Evolutionary conservation across 495 filamentous ascomycete species (phyloP).

Genomic region (Neurospora intermedia): DNA sequence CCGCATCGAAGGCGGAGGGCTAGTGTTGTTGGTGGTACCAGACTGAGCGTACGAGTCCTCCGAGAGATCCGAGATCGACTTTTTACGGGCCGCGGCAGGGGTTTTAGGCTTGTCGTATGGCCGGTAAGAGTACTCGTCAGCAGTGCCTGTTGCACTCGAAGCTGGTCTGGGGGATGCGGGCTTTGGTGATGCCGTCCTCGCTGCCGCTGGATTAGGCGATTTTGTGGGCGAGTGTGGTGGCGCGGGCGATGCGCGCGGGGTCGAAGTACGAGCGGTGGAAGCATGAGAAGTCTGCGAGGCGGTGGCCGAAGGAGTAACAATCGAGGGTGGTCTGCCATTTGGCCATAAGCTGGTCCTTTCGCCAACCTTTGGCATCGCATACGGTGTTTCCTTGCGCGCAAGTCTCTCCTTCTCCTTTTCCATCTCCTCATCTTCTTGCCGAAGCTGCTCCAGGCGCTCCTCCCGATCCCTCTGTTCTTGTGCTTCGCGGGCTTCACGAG

Average conservation of each 20-base stretch:
- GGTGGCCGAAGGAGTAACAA: conserved; percentile 19
- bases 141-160: conserved; percentile 46
- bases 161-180: conserved; percentile 15
- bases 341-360: conserved; percentile 49
- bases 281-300: conserved; percentile 1
- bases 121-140: conserved; percentile 64
- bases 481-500: conserved; percentile 19
- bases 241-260: conserved; percentile 3
- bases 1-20: conserved; percentile 68
- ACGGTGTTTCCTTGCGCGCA: conserved; percentile 29
- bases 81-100: conserved; percentile 27
- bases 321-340: conserved; percentile 29
- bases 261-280: not conserved
- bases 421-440: conserved; percentile 11
- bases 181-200: not conserved
- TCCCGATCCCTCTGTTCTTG: conserved; percentile 33
- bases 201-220: not conserved
- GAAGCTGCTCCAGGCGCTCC: conserved; percentile 14
- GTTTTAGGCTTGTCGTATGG: conserved; percentile 70
- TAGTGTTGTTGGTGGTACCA: conserved; percentile 72
- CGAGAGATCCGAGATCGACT: conserved; percentile 57
- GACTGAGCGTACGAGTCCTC: conserved; percentile 79
- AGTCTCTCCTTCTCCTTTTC: conserved; percentile 23
- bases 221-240: conserved; percentile 6
- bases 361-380: conserved; percentile 43